These are phyloP conservation scores for Verticillium isaacii DNA, from an alignment of 2,329 filamentous ascomycete species.

Conservation along the genomic window DNA sequence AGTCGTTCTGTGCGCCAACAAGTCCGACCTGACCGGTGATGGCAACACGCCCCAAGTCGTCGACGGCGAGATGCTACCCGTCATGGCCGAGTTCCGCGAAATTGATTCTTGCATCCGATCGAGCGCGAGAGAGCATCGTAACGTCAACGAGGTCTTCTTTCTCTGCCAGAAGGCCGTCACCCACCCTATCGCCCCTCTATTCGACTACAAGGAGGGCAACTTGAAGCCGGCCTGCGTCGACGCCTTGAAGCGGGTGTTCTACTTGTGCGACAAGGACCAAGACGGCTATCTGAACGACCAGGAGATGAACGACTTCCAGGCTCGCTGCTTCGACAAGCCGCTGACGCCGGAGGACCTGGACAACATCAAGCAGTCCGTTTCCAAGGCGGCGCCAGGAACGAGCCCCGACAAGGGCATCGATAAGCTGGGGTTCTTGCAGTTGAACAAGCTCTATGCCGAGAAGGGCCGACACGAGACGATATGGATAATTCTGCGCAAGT, in stretches of 20 bases:
- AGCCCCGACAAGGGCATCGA: slow-evolving; percentile 70
- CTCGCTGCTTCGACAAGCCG: slow-evolving; percentile 86
- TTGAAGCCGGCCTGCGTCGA: slow-evolving; percentile 86
- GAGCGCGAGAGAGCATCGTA: slow-evolving; percentile 85
- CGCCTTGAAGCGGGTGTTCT: slow-evolving; percentile 87
- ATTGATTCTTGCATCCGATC: slow-evolving; percentile 97
- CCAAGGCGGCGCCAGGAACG: slow-evolving; percentile 59
- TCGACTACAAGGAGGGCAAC: slow-evolving; percentile 87
- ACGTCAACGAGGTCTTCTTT: slow-evolving; percentile 95
- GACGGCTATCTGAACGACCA: slow-evolving; percentile 87
- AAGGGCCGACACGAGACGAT: slow-evolving; percentile 98
- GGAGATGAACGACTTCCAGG: slow-evolving; percentile 88
- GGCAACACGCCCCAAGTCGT: slow-evolving; percentile 78
- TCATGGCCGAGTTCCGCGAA: slow-evolving; percentile 98
- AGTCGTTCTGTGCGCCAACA: slow-evolving; percentile 94
- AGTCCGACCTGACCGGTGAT: slow-evolving; percentile 79
- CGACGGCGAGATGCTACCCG: slow-evolving; percentile 94
- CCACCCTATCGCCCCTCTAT: slow-evolving; percentile 91
- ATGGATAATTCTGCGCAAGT: slow-evolving; percentile 93
- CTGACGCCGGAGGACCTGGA: slow-evolving; percentile 75
- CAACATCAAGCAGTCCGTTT: slow-evolving; percentile 86
- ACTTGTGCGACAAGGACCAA: slow-evolving; percentile 92
- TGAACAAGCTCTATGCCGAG: slow-evolving; percentile 95
- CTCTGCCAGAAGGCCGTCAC: slow-evolving; percentile 98
- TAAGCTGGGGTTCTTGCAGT: slow-evolving; percentile 74